A percentile compares a stretch with the other conserved stretches of the same genome.
These are phyloP conservation scores for Amylocystis lapponica DNA, from an alignment of 768 basidiomycete species.

Conservation along the genomic window DNA sequence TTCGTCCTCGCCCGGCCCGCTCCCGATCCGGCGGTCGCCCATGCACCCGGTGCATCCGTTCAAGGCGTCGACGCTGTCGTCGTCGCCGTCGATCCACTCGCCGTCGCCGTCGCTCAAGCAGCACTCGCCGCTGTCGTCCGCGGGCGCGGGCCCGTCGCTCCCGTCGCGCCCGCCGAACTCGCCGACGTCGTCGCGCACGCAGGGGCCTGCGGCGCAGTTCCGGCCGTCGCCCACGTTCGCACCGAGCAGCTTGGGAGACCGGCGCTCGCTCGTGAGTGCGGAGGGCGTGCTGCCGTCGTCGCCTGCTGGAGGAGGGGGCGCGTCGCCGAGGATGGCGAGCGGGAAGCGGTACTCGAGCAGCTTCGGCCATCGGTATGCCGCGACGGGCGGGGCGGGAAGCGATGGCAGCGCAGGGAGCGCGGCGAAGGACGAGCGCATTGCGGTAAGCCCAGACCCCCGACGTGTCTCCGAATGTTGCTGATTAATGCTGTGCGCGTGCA, in stretches of 20 bases:
- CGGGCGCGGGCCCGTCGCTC: slow-evolving; percentile 25
- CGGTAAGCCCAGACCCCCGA: slow-evolving; percentile 3
- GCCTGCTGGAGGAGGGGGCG: neutral
- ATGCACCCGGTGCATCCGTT: slow-evolving; percentile 41
- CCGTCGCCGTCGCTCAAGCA: slow-evolving; percentile 43
- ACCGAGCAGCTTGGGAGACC: slow-evolving; percentile 37
- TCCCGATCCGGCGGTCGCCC: slow-evolving; percentile 41
- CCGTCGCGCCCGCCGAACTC: slow-evolving; percentile 33
- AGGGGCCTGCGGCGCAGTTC: slow-evolving; percentile 25
- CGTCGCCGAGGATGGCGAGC: slow-evolving; percentile 12
- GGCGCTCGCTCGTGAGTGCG: slow-evolving; percentile 33
- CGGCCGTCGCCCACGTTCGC: slow-evolving; percentile 35
- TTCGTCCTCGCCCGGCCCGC: slow-evolving; percentile 28
- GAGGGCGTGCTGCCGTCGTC: slow-evolving; percentile 16
- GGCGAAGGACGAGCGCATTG: slow-evolving; percentile 21
- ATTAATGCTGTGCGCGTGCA: slow-evolving; percentile 10
- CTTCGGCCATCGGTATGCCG: slow-evolving; percentile 65
- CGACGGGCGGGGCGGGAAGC: slow-evolving; percentile 32
- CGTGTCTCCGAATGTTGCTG: neutral
- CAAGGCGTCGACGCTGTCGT: slow-evolving; percentile 45
- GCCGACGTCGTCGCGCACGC: slow-evolving; percentile 31
- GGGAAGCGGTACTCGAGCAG: slow-evolving; percentile 72
- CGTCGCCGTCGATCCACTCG: slow-evolving; percentile 43
- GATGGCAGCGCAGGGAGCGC: slow-evolving; percentile 37
- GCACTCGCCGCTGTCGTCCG: slow-evolving; percentile 36